Evolutionary conservation across 108 stramenopile genomes (phyloP), one percentile per base, ranked within the genome.

Genomic region (Cyclostephanos tholiformis): DNA sequence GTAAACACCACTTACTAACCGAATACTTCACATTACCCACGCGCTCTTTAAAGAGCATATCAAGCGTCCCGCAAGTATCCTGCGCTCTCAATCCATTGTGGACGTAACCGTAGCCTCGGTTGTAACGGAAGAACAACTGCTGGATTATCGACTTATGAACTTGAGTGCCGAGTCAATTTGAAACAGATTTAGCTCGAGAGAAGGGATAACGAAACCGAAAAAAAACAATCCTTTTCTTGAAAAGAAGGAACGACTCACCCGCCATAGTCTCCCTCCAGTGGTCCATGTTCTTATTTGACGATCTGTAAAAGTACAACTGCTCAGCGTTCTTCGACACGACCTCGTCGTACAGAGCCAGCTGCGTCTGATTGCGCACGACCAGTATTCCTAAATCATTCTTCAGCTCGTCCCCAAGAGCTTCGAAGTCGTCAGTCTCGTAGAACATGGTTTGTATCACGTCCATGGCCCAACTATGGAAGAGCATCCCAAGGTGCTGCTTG

Each of bases 401-500:
- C 23, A 73, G 9, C 8, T 64, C 19, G 22, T 46, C 51, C 3
- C 1, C 20, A 29, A 43, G 27, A 25, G 43, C 48, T 22, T 51
- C 63, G 2, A 48, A 57, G 30, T 52, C 60, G 20, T 38, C 58
- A 16, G 61, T 12, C 44, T 77, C 67, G 29, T 61, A 61, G 20
- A 56, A 61, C 43, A 77, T 57, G 43, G 60, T 26, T 25, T 63
- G 63, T 22, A 77, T 51, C 4, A 57, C 38, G 11, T 71, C 52
- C 55, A 77, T 69, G 22, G 68, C 69, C 76, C 76, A 77, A 14
- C 69, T 64, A 20, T 77, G 67, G 22, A 69, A 63, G 16, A 69
- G 64, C 6, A 64, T 50, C 20, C 76, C 76, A 30, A 77, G 29
- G 4, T 77, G 61, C 27, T 70, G 63, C 20, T 69, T 51, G 52